A percentile compares a stretch with the other conserved stretches of the same genome.
Conservation (phyloP, 106 monocot species). For the Dendrobium chrysotoxum region DNA sequence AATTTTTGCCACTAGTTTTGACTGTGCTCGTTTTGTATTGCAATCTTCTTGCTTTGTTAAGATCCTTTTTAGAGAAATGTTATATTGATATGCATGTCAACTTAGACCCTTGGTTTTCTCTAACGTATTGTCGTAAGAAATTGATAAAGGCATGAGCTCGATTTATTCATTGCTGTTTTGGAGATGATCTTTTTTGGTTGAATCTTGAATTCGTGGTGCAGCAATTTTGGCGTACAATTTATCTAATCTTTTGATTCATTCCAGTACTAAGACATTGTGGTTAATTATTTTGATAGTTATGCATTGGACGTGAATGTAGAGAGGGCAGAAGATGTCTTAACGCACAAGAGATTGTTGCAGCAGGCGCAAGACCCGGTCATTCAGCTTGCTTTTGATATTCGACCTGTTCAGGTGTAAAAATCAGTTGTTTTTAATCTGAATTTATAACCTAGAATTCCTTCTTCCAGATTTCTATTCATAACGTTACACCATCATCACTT, state of each 20-base stretch:
- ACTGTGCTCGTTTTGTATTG: neutral
- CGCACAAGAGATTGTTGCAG: conserved; percentile 62
- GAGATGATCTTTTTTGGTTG: neutral
- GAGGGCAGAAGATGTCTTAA: conserved; percentile 78
- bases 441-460: neutral
- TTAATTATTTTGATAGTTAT: conserved; percentile 34
- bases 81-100: neutral
- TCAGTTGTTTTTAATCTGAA: neutral
- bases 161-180: neutral
- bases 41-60: neutral
- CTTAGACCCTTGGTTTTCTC: neutral
- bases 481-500: neutral
- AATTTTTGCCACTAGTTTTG: neutral
- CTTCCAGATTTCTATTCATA: neutral
- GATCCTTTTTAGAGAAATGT: neutral
- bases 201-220: neutral
- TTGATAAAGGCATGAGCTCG: neutral
- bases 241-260: neutral
- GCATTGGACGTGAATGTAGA: conserved; percentile 89
- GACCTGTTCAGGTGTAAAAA: conserved; percentile 60
- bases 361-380: conserved; percentile 53
- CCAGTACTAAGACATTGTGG: neutral
- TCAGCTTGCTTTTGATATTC: conserved; percentile 55
- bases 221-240: neutral
- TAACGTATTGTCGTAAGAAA: neutral